Base-by-base conservation (phyloP, 345 rosid species). In the Melaleuca quinquenervia region DNA sequence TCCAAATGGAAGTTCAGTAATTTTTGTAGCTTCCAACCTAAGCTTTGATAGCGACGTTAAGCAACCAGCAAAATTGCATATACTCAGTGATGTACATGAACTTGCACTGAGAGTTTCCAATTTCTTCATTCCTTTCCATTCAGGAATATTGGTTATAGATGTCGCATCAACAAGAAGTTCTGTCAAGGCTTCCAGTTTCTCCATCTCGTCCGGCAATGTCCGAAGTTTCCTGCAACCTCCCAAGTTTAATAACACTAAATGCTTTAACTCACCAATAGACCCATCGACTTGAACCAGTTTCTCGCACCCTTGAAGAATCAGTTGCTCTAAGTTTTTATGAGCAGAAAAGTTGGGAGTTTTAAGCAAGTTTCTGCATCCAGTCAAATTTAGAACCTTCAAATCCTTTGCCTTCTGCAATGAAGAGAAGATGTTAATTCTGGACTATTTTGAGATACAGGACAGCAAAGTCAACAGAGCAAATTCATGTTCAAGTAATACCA, bases 71-170 rank as follows among this genome's bases (percentile, higher is more conserved):
- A 55, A 24, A 55, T 24, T 55, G 27, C 3, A 24, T 0, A 0
- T 0, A 24, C 2, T 3, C 0, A 22, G 1, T 2, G 0, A 8
- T 11, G 2, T 0, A 22, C 6, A 22, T 24, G 13, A 54, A 11
- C 8, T 0, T 3, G 13, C 60, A 55, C 27, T 8, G 1, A 55
- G 13, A 22, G n/a, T 55, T 55, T 55, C 13, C n/a, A 55, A 22
- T 55, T 22, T 55, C 60, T 12, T 1, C 36, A 6, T n/a, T n/a
- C 70, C 36, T n/a, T n/a, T 58, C 70, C 70, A 58, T 13, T 12
- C 18, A n/a, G 18, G 64, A 58, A 58, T 58, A 0, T 0, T 12
- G 8, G 32, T 58, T 11, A 58, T 58, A 22, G 27, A 26, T 11
- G 64, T n/a, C 16, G 8, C 3, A 6, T n/a, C 64, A n/a, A 58